A percentile compares a stretch with the other conserved stretches of the same genome.
phyloP scores from a whole-genome alignment of 257 asterid genomes.

The Forsythia suspensa region DNA sequence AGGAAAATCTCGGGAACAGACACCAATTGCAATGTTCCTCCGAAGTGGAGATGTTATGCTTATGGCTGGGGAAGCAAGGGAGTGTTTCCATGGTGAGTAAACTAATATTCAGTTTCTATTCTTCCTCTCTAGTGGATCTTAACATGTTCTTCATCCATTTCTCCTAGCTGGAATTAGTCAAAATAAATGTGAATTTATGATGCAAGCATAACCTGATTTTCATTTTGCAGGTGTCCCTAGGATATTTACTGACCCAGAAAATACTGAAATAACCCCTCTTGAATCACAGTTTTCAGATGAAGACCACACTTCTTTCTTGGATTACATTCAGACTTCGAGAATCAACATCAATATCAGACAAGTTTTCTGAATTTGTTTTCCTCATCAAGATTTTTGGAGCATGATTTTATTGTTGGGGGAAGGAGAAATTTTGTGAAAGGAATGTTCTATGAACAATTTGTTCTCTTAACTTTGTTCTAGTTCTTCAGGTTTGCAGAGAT shows the following conservation, averaged over 20 bases:
- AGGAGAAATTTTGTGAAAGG: background rate
- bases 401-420: background rate
- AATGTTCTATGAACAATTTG: background rate
- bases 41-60: conserved; percentile 90
- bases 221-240: conserved; percentile 79
- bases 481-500: background rate
- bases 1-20: conserved; percentile 77
- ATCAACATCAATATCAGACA: conserved; percentile 95
- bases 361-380: conserved; percentile 42
- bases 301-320: conserved; percentile 47
- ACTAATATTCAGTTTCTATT: conserved; percentile 7
- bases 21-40: conserved; percentile 83
- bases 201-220: background rate
- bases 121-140: conserved; percentile 5
- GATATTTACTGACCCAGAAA: conserved; percentile 71
- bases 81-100: conserved; percentile 85
- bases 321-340: conserved; percentile 76
- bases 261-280: conserved; percentile 61
- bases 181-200: background rate
- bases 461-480: background rate
- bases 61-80: conserved; percentile 95
- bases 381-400: background rate
- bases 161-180: background rate
- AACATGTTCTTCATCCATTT: background rate
- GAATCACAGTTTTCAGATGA: conserved; percentile 53